Evolutionary conservation across 805 yeast genomes (phyloP), one percentile per base, ranked within the genome.

Genomic region (Wickerhamomyces queroliae): DNA sequence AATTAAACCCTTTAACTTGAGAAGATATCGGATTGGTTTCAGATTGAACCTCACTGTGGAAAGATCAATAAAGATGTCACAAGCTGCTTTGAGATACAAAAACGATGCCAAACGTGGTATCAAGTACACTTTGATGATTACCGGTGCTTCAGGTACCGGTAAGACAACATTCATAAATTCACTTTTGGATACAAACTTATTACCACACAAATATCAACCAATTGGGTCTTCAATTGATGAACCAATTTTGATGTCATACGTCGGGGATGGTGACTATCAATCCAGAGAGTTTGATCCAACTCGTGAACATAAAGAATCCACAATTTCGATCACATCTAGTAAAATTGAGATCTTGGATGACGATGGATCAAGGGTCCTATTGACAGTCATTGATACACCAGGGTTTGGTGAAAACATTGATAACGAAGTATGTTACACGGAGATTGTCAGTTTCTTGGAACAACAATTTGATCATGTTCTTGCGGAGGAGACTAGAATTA

Each of bases 401-500:
- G 90, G 89, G 0, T 86, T 81, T 61, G 95, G 95, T 15, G 82
- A 77, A 48, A 69, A 69, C 37, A 69, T 83, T 45, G 78, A 89
- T 62, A 84, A 80, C 55, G 67, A 76, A 35, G 50, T 81, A 37
- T 83, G 91, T 55, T 78, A 74, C 52, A 67, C 64, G 11, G 93
- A 84, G 55, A 75, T 84, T 38, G 74, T 76, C 38, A 69, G 71
- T 41, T 85, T 74, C 56, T 62, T 85, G 52, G 83, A 81, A 56
- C 88, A 81, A 56, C 91, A 84, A 55, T 84, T 83, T 55, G 90
- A 83, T 56, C 66, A 72, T 41, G 88, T 85, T 0, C 70, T 89
- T 35, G 87, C 86, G 2, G 96, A 89, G 58, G 96, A 89, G 59
- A 84, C 93, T 1, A 72, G 91, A 46, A 86, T 89, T 47, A 74